Base-by-base conservation (phyloP, 1,139 yeast species). In the Saccharomyces hybrid region DNA sequence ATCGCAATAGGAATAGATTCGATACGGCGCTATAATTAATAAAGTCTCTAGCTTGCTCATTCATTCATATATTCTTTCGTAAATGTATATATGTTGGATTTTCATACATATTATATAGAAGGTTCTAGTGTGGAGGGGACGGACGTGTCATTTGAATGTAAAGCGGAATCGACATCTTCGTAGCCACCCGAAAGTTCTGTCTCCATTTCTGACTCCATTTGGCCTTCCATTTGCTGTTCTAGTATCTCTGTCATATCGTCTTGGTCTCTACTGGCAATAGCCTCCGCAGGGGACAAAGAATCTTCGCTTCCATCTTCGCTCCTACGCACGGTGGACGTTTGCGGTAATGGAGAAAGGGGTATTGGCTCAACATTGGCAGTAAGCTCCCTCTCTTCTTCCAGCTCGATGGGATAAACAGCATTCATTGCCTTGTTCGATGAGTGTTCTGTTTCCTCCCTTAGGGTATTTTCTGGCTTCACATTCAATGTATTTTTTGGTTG, bases 151-250 rank as follows among this genome's bases (percentile, higher is more conserved):
- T 16, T 24, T 11, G 44, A 38, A 38, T 38, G 21, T 6, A 38
- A 16, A 4, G 26, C 26, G 4, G 24, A 38, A 38, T 38, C 44
- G 19, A 38, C 7, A 11, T 38, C 44, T 38, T 38, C 44, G 44
- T 38, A 38, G 24, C 48, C 53, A 11, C 46, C 50, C 4, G 52
- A 19, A n/a, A 56, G 44, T n/a, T 54, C 51, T 6, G 46, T 34
- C 46, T 54, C 49, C 57, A 58, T 55, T 31, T 49, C 51, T n/a
- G 31, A 47, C 47, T 58, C 61, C 8, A 53, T 53, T 41, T 50
- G 48, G 3, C 55, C 54, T 34, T 60, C 63, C 38, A 60, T 16
- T 14, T 53, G 49, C 32, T 57, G 55, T 46, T 60, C 61, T 38
- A 52, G 27, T 11, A 38, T 38, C 11, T 53, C 55, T 9, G 56